Evolutionary conservation across 2,329 filamentous ascomycete genomes (phyloP), one percentile per base, ranked within the genome.

Genomic region (Curvularia lunata): DNA sequence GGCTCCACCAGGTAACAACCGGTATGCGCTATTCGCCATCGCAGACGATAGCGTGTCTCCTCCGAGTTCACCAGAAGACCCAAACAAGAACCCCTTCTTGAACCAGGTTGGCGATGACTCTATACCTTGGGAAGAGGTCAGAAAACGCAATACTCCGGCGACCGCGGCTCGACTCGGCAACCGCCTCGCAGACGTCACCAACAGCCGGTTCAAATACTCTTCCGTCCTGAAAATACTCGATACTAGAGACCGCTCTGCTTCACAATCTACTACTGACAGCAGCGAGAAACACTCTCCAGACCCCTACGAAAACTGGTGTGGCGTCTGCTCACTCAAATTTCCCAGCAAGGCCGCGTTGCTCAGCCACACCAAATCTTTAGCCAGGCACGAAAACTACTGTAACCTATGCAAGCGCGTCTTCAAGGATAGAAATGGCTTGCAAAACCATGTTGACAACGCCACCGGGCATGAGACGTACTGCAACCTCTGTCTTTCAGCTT

Each of bases 351-450:
- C 52, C 1, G 52, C 65, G 6, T 58, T 75, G 0, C 50, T 68
- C 27, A 59, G 46, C 18, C 73, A 75, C 51, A 58, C 69, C 38
- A 74, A 74, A 58, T 63, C 68, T 19, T 48, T 54, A 7, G 59
- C 62, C 5, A 59, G 61, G 1, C 73, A 75, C 54, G 56, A 66
- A 25, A 55, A 75, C 56, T 76, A 73, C 54, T 76, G 73, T 58
- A 75, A 74, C 46, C 68, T 76, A 5, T 76, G 73, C 65, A 70
- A 67, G 50, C 69, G 72, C 27, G 65, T 75, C 0, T 76, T 76
- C 50, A 70, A 70, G 23, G 72, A 76, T 27, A 61, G 71, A 9
- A 75, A 75, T 37, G 72, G 72, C 7, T 60, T 76, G 21, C 66
- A 73, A 55, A 76, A 75, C 38, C 73, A 76, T 43, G 62, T 76